phyloP scores from a whole-genome alignment of 208 protist genomes.

The Leishmania turanica region DNA sequence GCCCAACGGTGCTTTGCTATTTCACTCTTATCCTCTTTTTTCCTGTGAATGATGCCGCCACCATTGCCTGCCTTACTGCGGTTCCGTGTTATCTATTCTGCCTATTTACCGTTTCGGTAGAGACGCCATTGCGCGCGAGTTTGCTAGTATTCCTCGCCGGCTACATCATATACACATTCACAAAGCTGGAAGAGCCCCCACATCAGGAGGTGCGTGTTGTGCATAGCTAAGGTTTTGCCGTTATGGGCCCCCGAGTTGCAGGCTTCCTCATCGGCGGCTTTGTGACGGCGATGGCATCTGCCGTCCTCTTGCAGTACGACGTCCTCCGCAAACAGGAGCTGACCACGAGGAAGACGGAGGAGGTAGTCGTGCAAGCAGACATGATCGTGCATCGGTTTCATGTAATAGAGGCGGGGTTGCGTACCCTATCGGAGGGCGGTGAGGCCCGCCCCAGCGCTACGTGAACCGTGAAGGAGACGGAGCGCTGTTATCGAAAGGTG shows the following conservation, averaged over 20 bases:
- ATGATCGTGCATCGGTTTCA: constrained; percentile 32
- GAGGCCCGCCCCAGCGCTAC: not conserved
- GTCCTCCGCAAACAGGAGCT: constrained; percentile 34
- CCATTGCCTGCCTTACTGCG: not conserved
- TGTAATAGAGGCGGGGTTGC: constrained; percentile 20
- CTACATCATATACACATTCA: constrained; percentile 2
- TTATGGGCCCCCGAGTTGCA: constrained; percentile 20
- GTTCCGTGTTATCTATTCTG: not conserved
- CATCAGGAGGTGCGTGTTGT: not conserved
- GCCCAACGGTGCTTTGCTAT: not conserved
- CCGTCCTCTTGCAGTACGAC: constrained; percentile 29
- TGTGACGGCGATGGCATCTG: constrained; percentile 15
- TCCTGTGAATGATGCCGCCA: not conserved
- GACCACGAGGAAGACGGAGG: constrained; percentile 18
- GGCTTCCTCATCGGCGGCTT: constrained; percentile 33
- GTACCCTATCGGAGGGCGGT: constrained; percentile 4
- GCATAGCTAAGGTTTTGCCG: not conserved
- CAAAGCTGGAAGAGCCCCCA: not conserved
- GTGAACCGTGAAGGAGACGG: not conserved
- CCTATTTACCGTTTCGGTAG: not conserved
- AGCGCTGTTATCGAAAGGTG: not conserved
- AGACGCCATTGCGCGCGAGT: not conserved
- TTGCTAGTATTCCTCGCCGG: not conserved
- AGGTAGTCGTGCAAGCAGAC: constrained; percentile 25
- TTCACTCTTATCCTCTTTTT: not conserved